Evolutionary conservation across 176 grass and related monocot species (phyloP).

Genomic region (Aegilops speltoides): DNA sequence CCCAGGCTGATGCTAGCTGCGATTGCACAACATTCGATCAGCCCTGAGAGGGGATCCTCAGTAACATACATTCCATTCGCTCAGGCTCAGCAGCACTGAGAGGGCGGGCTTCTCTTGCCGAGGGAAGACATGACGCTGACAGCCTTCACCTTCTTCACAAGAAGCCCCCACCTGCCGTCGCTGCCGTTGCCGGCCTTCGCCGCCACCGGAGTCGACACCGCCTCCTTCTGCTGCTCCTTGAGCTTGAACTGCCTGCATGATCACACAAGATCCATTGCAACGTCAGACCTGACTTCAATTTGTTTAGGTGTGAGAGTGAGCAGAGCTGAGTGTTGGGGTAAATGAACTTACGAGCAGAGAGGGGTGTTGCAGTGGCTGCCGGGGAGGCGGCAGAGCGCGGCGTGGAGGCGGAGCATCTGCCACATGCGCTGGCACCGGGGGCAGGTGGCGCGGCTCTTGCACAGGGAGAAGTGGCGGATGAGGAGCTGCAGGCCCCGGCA

Average conservation of each 20-base stretch:
- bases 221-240: constrained; percentile 52
- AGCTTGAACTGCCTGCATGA: constrained; percentile 60
- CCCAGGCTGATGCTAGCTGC: neutral
- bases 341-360: constrained; percentile 57
- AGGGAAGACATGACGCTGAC: constrained; percentile 62
- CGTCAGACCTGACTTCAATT: neutral
- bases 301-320: neutral
- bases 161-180: constrained; percentile 62
- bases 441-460: constrained; percentile 68
- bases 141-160: constrained; percentile 80
- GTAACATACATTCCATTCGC: neutral
- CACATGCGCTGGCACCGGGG: constrained; percentile 75
- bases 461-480: constrained; percentile 76
- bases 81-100: neutral
- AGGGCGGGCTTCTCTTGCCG: constrained; percentile 37
- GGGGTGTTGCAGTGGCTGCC: constrained; percentile 56
- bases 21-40: neutral
- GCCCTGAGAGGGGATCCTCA: neutral
- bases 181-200: constrained; percentile 5
- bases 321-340: neutral
- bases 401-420: constrained; percentile 90
- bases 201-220: neutral
- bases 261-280: neutral
- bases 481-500: constrained; percentile 82
- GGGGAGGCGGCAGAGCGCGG: constrained; percentile 54